phyloP scores from a whole-genome alignment of 768 basidiomycete genomes.

The Suillus hirtellus region DNA sequence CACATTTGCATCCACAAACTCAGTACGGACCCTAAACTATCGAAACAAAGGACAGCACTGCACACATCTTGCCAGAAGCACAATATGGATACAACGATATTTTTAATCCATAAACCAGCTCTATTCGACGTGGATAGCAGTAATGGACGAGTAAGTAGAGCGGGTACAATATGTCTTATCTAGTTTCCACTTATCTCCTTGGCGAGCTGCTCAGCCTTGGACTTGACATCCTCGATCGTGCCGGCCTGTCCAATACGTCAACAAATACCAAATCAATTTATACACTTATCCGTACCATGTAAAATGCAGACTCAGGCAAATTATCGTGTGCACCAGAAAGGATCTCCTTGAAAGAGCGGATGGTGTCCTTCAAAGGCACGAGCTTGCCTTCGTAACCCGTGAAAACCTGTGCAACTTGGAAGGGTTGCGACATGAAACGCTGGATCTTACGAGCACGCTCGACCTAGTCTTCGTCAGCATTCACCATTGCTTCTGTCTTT shows the following conservation, averaged over 20 bases:
- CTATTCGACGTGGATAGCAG: conserved; percentile 15
- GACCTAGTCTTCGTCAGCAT: conserved; percentile 50
- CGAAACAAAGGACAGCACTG: background rate
- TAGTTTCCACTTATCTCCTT: conserved; percentile 78
- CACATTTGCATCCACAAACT: background rate
- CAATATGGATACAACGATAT: conserved; percentile 7
- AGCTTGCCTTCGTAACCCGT: conserved; percentile 99
- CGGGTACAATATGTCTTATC: conserved; percentile 14
- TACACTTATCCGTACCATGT: conserved; percentile 65
- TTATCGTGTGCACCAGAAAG: conserved; percentile 85
- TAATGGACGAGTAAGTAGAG: conserved; percentile 9
- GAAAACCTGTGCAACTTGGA: conserved; percentile 99
- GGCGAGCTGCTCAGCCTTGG: conserved; percentile 95
- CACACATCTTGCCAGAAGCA: background rate
- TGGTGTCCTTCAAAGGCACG: conserved; percentile 92
- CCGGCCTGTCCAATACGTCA: conserved; percentile 51
- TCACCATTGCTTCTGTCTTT: background rate
- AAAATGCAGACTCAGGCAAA: conserved; percentile 96
- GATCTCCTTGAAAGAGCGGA: conserved; percentile 98
- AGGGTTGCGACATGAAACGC: conserved; percentile 99
- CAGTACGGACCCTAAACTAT: background rate
- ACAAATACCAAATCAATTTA: background rate
- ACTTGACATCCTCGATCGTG: conserved; percentile 95
- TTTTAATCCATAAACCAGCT: conserved; percentile 15
- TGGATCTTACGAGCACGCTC: conserved; percentile 98